Conservation (phyloP, 495 filamentous ascomycete species). For the Geoglossum glabrum region DNA sequence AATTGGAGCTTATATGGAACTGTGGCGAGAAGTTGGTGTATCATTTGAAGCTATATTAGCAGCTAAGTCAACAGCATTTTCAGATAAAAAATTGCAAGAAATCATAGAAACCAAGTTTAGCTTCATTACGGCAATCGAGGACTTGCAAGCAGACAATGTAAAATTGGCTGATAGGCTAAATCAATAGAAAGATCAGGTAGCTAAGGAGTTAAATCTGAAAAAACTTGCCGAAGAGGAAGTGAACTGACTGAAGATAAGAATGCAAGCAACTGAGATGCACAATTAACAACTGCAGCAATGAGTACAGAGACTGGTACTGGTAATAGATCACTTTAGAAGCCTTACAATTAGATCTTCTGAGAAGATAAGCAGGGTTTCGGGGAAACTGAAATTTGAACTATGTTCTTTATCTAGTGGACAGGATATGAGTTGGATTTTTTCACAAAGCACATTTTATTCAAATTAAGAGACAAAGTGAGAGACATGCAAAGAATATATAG, state of each 20-base stretch:
- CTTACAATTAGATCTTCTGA: not conserved
- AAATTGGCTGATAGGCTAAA: not conserved
- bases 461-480: too few species aligned
- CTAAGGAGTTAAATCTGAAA: conserved; percentile 2
- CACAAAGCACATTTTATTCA: too few species aligned
- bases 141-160: conserved; percentile 1
- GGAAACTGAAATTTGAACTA: conserved; percentile 4
- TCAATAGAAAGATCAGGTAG: conserved; percentile 1
- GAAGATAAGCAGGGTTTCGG: not conserved
- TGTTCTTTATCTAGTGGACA: not conserved
- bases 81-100: too few species aligned
- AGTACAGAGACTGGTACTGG: conserved; percentile 2
- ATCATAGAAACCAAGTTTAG: not conserved
- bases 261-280: conserved; percentile 2
- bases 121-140: conserved; percentile 5
- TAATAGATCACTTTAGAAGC: conserved; percentile 3
- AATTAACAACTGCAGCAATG: conserved; percentile 5
- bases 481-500: too few species aligned
- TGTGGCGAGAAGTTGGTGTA: conserved; percentile 5
- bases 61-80: not conserved
- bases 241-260: not conserved
- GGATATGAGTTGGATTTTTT: too few species aligned
- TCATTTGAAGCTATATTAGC: conserved; percentile 6
- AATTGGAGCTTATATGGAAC: too few species aligned
- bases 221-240: conserved; percentile 5